These are phyloP conservation scores for Cutaneotrichosporon dermatis DNA, from an alignment of 1,284 basidiomycete species.

Conservation along the genomic window DNA sequence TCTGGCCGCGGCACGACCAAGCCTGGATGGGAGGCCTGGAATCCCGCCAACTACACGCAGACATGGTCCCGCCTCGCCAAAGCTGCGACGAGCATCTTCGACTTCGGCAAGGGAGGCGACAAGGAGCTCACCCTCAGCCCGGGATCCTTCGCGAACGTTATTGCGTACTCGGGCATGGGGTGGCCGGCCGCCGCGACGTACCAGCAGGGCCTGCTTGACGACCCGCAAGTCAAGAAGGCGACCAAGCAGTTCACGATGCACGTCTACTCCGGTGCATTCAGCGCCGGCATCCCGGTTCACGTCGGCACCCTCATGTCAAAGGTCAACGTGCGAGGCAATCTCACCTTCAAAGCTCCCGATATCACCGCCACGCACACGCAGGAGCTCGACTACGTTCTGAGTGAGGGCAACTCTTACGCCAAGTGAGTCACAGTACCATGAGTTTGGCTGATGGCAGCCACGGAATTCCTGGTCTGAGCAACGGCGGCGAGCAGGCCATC, in stretches of 20 bases:
- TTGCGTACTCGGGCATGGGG: background rate
- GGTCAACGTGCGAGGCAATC: slow-evolving; percentile 57
- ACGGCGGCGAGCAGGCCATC: slow-evolving; percentile 64
- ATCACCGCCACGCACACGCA: slow-evolving; percentile 52
- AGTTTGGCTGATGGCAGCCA: slow-evolving; percentile 36
- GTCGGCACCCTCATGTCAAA: slow-evolving; percentile 53
- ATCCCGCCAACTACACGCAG: slow-evolving; percentile 7
- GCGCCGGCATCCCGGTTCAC: background rate
- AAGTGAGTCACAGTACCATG: background rate
- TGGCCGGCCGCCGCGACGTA: background rate
- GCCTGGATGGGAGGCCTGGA: slow-evolving; percentile 5
- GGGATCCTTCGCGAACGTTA: slow-evolving; percentile 6
- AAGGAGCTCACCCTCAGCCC: background rate
- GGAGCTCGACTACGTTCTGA: slow-evolving; percentile 59
- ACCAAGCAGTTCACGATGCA: background rate
- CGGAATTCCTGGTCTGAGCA: slow-evolving; percentile 64
- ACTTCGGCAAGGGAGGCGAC: background rate
- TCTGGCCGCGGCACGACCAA: background rate
- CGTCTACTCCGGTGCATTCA: slow-evolving; percentile 1
- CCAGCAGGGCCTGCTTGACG: background rate
- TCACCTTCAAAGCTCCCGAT: slow-evolving; percentile 53
- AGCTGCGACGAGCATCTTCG: background rate
- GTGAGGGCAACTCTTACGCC: slow-evolving; percentile 3
- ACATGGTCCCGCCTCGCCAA: slow-evolving; percentile 6
- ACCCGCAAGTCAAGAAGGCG: background rate